Evolutionary conservation across 768 basidiomycete species (phyloP).

Genomic region (Dacryopinax spathularia): DNA sequence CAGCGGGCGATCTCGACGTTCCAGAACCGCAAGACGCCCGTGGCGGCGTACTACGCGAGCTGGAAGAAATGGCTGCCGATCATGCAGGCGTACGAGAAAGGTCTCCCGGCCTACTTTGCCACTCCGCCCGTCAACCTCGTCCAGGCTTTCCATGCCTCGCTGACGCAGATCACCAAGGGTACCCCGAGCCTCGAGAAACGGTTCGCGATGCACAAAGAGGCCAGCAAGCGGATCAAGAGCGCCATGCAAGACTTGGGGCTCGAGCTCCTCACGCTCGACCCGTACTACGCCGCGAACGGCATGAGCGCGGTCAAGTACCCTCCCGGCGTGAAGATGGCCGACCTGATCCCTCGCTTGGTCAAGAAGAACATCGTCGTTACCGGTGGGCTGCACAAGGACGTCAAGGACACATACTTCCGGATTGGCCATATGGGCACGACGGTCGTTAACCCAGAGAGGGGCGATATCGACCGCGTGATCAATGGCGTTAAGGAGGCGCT

Average conservation of each 20-base stretch:
- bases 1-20: conserved; percentile 62
- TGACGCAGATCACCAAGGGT: conserved; percentile 51
- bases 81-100: conserved; percentile 84
- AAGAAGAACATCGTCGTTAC: conserved; percentile 68
- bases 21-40: conserved; percentile 46
- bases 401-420: conserved; percentile 87
- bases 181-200: conserved; percentile 59
- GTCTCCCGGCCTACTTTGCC: conserved; percentile 77
- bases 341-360: conserved; percentile 60
- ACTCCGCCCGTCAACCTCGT: conserved; percentile 77
- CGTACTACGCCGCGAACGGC: conserved; percentile 66
- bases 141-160: conserved; percentile 75
- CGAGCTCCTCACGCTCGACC: conserved; percentile 49
- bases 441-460: conserved; percentile 53
- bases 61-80: conserved; percentile 93
- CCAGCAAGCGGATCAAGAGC: conserved; percentile 53
- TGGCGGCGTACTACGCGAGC: conserved; percentile 69
- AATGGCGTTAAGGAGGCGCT: conserved; percentile 36
- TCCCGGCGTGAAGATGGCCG: conserved; percentile 56
- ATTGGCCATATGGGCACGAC: conserved; percentile 90
- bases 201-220: conserved; percentile 58
- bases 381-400: conserved; percentile 69
- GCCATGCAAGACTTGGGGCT: conserved; percentile 55
- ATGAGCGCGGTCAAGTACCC: conserved; percentile 79
- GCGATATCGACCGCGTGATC: conserved; percentile 63